phyloP scores from a whole-genome alignment of 768 basidiomycete genomes.

The Strobilomyces confusus region DNA sequence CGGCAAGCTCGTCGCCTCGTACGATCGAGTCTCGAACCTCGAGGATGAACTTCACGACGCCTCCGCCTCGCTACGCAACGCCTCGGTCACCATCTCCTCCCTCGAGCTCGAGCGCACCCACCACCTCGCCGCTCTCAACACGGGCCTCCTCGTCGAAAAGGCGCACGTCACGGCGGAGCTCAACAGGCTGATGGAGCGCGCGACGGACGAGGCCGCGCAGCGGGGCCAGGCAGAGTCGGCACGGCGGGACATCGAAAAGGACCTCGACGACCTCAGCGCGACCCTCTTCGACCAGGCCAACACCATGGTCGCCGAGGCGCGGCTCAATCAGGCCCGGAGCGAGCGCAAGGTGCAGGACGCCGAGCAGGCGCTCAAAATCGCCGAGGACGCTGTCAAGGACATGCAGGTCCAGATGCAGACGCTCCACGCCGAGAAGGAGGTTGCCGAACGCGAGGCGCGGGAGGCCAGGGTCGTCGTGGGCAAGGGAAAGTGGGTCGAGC shows the following conservation, averaged over 20 bases:
- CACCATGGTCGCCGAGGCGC: conserved; percentile 95
- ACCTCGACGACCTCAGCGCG: conserved; percentile 92
- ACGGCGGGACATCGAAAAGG: conserved; percentile 80
- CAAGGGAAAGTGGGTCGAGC: conserved; percentile 67
- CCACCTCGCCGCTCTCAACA: conserved; percentile 87
- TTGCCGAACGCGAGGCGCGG: conserved; percentile 48
- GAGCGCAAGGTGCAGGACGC: conserved; percentile 74
- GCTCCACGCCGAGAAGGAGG: conserved; percentile 64
- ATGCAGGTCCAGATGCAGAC: conserved; percentile 86
- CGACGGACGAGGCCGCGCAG: conserved; percentile 91
- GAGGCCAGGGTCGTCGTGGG: conserved; percentile 52
- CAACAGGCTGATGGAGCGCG: conserved; percentile 87
- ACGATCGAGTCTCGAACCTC: conserved; percentile 88
- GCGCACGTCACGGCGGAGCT: conserved; percentile 88
- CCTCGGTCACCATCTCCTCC: conserved; percentile 65
- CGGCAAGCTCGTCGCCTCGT: conserved; percentile 85
- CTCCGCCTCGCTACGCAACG: conserved; percentile 52
- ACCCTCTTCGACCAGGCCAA: conserved; percentile 90
- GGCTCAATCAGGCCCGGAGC: conserved; percentile 59
- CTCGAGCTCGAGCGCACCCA: conserved; percentile 83
- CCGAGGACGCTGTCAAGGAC: conserved; percentile 78
- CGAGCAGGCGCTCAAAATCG: conserved; percentile 72
- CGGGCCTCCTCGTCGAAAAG: conserved; percentile 89
- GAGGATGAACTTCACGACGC: conserved; percentile 83
- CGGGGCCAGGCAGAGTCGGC: conserved; percentile 89